A percentile compares a stretch with the other conserved stretches of the same genome.
phyloP scores from a whole-genome alignment of 768 basidiomycete species.

The Hygrocybe punicea region DNA sequence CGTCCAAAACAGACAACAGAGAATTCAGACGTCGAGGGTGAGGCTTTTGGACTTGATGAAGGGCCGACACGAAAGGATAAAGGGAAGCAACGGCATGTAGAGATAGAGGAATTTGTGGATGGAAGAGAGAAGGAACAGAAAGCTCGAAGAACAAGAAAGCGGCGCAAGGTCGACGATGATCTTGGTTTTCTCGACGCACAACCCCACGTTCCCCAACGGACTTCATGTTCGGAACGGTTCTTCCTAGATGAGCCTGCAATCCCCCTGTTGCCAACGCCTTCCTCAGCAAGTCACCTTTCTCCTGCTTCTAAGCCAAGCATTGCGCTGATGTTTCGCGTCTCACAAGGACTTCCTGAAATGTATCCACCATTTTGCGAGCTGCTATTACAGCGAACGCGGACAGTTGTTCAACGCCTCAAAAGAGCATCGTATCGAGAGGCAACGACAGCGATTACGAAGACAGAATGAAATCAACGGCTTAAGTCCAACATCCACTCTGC shows the following conservation, averaged over 20 bases:
- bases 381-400: constrained; percentile 60
- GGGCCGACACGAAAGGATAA: no score
- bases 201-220: constrained; percentile 5
- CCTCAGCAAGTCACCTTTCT: constrained; percentile 44
- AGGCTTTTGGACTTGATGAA: constrained; percentile 12
- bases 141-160: constrained; percentile 36
- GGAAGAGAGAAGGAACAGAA: constrained; percentile 19
- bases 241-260: not conserved
- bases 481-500: constrained; percentile 1
- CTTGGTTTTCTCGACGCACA: constrained; percentile 52
- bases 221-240: not conserved
- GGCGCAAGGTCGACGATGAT: constrained; percentile 46
- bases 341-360: constrained; percentile 48
- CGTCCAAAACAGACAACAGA: constrained; percentile 25
- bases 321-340: constrained; percentile 1
- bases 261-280: constrained; percentile 39
- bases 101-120: not conserved
- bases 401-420: constrained; percentile 53
- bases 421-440: constrained; percentile 40
- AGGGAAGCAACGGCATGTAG: not conserved
- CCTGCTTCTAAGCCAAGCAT: constrained; percentile 8
- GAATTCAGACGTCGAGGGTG: constrained; percentile 13
- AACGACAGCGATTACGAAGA: constrained; percentile 11
- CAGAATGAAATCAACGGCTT: constrained; percentile 8
- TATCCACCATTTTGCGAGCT: constrained; percentile 46